Conservation (phyloP, 805 yeast genomes). For the Cyberlindnera mississippiensis region DNA sequence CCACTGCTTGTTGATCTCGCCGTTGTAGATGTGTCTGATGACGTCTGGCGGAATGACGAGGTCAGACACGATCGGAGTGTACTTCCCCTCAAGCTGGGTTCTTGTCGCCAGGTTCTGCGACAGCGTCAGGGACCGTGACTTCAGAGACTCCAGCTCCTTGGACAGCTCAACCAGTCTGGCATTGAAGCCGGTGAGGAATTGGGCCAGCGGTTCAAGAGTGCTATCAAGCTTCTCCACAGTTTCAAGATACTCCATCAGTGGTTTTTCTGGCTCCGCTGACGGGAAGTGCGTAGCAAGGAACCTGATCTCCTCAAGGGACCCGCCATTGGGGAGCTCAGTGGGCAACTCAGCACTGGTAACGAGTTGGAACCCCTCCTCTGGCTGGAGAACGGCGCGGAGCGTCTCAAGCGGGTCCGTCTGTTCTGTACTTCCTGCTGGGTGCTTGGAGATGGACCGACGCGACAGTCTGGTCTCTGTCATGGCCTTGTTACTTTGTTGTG, state of each 20-base stretch:
- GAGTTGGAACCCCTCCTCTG: slow-evolving; percentile 2
- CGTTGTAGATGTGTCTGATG: slow-evolving; percentile 52
- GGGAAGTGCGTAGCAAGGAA: slow-evolving; percentile 5
- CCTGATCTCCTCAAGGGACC: slow-evolving; percentile 15
- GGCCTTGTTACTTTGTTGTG: too few species aligned
- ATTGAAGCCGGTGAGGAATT: slow-evolving; percentile 54
- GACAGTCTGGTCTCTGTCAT: slow-evolving; percentile 9
- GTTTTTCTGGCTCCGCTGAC: slow-evolving; percentile 4
- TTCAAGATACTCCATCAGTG: slow-evolving; percentile 12
- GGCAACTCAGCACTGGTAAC: too few species aligned
- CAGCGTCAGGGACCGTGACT: slow-evolving; percentile 47
- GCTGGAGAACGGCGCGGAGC: slow-evolving; percentile 4
- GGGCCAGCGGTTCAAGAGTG: slow-evolving; percentile 44
- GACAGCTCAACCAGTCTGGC: slow-evolving; percentile 51
- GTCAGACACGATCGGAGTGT: slow-evolving; percentile 76
- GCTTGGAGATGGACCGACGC: slow-evolving; percentile 17
- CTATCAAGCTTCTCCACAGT: slow-evolving; percentile 23
- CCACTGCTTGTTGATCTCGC: slow-evolving; percentile 60
- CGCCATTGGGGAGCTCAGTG: background rate
- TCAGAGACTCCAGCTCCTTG: slow-evolving; percentile 57
- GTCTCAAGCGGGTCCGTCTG: slow-evolving; percentile 4
- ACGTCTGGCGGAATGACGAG: slow-evolving; percentile 72
- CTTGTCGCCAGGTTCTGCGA: slow-evolving; percentile 45
- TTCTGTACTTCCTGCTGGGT: slow-evolving; percentile 8
- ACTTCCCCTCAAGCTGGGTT: slow-evolving; percentile 42